These are phyloP conservation scores for Gossypium gossypioides DNA, from an alignment of 441 rosid species.

Conservation along the genomic window DNA sequence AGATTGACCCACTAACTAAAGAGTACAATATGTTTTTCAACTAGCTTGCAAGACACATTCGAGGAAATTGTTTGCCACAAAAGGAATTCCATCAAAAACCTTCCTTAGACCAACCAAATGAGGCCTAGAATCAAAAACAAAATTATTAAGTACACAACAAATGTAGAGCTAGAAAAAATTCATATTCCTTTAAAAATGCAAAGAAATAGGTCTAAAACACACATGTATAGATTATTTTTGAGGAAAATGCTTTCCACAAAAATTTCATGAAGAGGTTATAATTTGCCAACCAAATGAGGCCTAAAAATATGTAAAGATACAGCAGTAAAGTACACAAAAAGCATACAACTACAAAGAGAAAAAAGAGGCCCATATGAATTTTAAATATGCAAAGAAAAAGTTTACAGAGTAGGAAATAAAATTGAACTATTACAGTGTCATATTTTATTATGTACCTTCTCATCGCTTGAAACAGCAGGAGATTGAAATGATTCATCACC, in stretches of 20 bases:
- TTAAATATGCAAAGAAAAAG: neutral
- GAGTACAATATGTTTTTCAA: neutral
- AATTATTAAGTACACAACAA: neutral
- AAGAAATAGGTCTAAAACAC: neutral
- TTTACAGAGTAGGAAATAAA: neutral
- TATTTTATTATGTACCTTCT: slow-evolving; percentile 44
- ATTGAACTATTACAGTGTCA: neutral
- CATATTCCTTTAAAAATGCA: neutral
- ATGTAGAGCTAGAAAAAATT: neutral
- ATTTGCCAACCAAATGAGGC: neutral
- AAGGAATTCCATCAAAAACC: neutral
- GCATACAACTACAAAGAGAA: neutral
- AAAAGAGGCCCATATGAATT: neutral
- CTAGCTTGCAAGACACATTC: neutral
- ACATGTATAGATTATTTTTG: neutral
- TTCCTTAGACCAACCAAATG: neutral
- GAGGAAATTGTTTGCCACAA: neutral
- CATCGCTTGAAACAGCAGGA: slow-evolving; percentile 59
- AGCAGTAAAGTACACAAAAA: neutral
- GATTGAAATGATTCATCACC: slow-evolving; percentile 71
- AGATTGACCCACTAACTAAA: neutral
- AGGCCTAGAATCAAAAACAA: neutral
- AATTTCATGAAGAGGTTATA: neutral
- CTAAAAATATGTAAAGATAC: neutral
- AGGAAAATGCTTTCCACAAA: neutral